Conservation (phyloP, 2,329 filamentous ascomycete genomes). For the Torrubiellomyces zombiae region DNA sequence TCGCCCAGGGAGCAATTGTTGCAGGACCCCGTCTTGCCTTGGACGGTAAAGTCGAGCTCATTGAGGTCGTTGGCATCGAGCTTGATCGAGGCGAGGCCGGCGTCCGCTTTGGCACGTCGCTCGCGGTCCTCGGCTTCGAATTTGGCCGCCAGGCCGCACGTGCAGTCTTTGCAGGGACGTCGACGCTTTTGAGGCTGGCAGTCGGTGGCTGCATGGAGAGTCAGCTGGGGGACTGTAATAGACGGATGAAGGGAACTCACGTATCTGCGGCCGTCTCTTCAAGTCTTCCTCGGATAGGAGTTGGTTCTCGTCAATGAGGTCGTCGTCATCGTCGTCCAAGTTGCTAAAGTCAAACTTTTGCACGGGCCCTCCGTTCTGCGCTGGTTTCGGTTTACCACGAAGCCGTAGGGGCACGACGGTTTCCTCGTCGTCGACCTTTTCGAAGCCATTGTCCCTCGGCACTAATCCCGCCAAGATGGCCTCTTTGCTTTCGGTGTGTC, state of each 20-base stretch:
- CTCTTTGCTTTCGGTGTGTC: slow-evolving; percentile 43
- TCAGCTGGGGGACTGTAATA: slow-evolving; percentile 7
- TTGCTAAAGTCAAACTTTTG: slow-evolving; percentile 38
- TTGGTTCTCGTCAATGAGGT: slow-evolving; percentile 80
- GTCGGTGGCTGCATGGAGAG: slow-evolving; percentile 45
- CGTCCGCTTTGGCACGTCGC: slow-evolving; percentile 47
- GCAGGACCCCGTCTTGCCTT: slow-evolving; percentile 90
- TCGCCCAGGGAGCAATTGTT: slow-evolving; percentile 89
- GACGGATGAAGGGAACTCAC: slow-evolving; percentile 35
- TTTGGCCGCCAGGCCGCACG: slow-evolving; percentile 75
- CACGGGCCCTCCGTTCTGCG: slow-evolving; percentile 7
- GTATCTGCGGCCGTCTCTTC: slow-evolving; percentile 58
- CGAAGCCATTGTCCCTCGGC: slow-evolving; percentile 45
- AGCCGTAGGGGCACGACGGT: slow-evolving; percentile 37
- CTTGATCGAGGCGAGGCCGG: slow-evolving; percentile 53
- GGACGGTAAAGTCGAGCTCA: slow-evolving; percentile 93
- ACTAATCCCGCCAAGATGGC: slow-evolving; percentile 71
- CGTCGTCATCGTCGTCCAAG: slow-evolving; percentile 52
- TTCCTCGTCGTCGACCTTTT: slow-evolving; percentile 50
- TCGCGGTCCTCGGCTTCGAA: slow-evolving; percentile 71
- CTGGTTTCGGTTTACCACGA: slow-evolving; percentile 20
- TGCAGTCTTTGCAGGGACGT: slow-evolving; percentile 94
- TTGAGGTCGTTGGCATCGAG: slow-evolving; percentile 58
- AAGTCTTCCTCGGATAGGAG: slow-evolving; percentile 77
- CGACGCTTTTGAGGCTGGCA: slow-evolving; percentile 85